Evolutionary conservation across 2,329 filamentous ascomycete genomes (phyloP).

Genomic region (Cadophora sp.): DNA sequence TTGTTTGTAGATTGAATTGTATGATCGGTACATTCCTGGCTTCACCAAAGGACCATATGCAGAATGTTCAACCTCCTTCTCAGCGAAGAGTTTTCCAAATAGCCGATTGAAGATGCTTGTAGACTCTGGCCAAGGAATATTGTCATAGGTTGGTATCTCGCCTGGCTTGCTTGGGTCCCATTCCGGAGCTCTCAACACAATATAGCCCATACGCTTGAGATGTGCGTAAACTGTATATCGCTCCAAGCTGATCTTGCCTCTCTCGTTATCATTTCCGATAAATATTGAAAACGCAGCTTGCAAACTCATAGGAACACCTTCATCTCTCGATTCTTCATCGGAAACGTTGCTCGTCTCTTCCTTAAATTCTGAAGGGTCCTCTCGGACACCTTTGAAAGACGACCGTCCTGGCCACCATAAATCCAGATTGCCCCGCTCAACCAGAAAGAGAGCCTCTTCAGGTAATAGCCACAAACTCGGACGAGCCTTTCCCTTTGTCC

Average conservation of each 20-base stretch:
- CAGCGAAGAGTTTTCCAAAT: conserved; percentile 40
- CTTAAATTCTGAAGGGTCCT: conserved; percentile 36
- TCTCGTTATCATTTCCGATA: conserved; percentile 71
- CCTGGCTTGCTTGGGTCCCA: conserved; percentile 48
- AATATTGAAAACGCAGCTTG: conserved; percentile 90
- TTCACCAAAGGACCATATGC: conserved; percentile 62
- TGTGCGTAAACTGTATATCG: conserved; percentile 89
- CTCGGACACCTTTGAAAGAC: conserved; percentile 52
- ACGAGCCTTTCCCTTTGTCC: conserved; percentile 61
- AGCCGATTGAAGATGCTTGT: conserved; percentile 42
- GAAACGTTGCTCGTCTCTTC: conserved; percentile 46
- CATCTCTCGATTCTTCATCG: conserved; percentile 54
- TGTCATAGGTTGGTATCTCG: conserved; percentile 22
- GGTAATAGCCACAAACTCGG: conserved; percentile 82
- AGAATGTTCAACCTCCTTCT: conserved; percentile 34
- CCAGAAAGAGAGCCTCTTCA: conserved; percentile 87
- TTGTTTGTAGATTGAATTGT: conserved; percentile 75
- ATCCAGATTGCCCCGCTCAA: conserved; percentile 88
- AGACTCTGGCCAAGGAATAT: conserved; percentile 23
- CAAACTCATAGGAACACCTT: conserved; percentile 83
- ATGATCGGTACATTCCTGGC: conserved; percentile 70
- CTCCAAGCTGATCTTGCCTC: conserved; percentile 70
- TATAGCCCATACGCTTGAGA: conserved; percentile 82
- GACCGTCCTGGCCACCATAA: conserved; percentile 76
- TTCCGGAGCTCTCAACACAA: conserved; percentile 73